A percentile compares a stretch with the other conserved stretches of the same genome.
phyloP scores from a whole-genome alignment of 2,329 filamentous ascomycete genomes.

The Nannizzia gypsea region DNA sequence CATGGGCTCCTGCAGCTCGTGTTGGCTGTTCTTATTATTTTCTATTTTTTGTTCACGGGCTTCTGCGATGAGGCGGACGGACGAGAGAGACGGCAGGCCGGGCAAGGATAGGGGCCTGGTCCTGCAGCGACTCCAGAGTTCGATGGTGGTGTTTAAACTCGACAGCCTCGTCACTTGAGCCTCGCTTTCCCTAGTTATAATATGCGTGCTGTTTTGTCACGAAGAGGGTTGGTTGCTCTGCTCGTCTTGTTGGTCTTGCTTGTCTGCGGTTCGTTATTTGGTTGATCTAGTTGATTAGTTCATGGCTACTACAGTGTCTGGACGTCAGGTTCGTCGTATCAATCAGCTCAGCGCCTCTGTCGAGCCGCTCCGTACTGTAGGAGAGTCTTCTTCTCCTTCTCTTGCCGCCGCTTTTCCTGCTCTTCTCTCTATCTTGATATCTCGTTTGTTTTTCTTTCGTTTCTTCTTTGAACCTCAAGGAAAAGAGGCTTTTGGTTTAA shows the following conservation, averaged over 20 bases:
- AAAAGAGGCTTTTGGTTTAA: neutral
- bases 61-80: neutral
- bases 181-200: neutral
- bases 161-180: neutral
- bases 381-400: neutral
- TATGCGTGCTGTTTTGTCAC: neutral
- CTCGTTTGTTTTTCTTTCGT: neutral
- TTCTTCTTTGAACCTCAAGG: neutral
- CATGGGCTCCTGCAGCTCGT: conserved; percentile 2
- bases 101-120: neutral
- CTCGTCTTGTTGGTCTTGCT: neutral
- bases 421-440: neutral
- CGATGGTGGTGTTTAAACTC: neutral
- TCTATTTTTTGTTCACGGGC: neutral
- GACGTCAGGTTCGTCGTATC: neutral
- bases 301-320: neutral
- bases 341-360: neutral
- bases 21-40: neutral
- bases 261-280: neutral
- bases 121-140: neutral
- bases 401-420: neutral
- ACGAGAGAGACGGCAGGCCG: neutral
- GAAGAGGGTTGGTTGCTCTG: neutral
- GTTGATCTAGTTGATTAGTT: neutral
- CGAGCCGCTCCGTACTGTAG: neutral